A percentile compares a stretch with the other conserved stretches of the same genome.
Conservation (phyloP, 2,329 filamentous ascomycete species). For the Cercospora sp. region DNA sequence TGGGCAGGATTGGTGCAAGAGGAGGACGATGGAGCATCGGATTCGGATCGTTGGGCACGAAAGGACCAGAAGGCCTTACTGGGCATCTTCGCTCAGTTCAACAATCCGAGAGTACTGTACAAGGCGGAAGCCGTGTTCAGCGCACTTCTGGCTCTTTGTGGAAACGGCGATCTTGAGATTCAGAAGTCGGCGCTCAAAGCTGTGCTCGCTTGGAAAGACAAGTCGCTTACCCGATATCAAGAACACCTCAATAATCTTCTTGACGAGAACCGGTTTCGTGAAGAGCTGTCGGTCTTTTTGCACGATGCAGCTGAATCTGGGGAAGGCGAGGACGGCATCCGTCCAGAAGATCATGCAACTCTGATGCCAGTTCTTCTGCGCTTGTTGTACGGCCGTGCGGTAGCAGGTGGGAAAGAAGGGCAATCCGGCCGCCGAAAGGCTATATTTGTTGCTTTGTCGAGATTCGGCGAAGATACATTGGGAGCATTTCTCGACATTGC, state of each 20-base stretch:
- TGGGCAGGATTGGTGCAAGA: slow-evolving; percentile 64
- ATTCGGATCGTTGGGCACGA: slow-evolving; percentile 59
- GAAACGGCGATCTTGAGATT: slow-evolving; percentile 86
- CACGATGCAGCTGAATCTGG: slow-evolving; percentile 25
- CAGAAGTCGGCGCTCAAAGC: slow-evolving; percentile 83
- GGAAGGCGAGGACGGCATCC: slow-evolving; percentile 64
- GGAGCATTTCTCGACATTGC: slow-evolving; percentile 81
- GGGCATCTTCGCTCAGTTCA: slow-evolving; percentile 77
- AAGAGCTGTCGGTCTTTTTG: slow-evolving; percentile 88
- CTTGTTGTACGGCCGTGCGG: slow-evolving; percentile 83
- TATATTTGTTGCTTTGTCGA: slow-evolving; percentile 74
- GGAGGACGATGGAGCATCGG: slow-evolving; percentile 17
- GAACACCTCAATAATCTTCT: slow-evolving; percentile 84
- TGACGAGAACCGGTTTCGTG: slow-evolving; percentile 87
- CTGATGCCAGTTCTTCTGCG: slow-evolving; percentile 85
- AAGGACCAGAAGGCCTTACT: slow-evolving; percentile 84
- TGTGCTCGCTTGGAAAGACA: slow-evolving; percentile 84
- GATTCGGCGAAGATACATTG: slow-evolving; percentile 72
- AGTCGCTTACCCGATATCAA: slow-evolving; percentile 72
- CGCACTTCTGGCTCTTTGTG: slow-evolving; percentile 71
- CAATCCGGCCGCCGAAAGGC: slow-evolving; percentile 74
- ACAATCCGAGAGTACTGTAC: slow-evolving; percentile 82
- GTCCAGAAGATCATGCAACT: slow-evolving; percentile 69
- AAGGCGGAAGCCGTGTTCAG: slow-evolving; percentile 73
- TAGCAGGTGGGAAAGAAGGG: slow-evolving; percentile 76